Evolutionary conservation across 2,329 filamentous ascomycete species (phyloP).

Genomic region (Graphilbum fragrans): DNA sequence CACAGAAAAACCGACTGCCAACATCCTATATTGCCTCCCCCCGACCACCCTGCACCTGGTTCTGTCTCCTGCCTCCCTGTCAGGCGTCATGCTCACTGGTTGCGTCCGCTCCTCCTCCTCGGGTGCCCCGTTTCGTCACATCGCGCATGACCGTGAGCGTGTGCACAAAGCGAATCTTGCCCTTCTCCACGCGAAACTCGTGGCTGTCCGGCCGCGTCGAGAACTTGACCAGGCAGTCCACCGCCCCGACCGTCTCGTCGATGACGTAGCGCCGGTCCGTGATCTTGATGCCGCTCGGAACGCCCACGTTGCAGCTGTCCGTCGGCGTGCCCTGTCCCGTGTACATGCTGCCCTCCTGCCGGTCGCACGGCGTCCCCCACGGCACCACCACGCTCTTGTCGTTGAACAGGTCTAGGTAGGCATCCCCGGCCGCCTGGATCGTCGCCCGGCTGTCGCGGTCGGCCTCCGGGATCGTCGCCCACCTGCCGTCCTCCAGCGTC

Average conservation of each 20-base stretch:
- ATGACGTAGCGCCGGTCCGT: constrained; percentile 17
- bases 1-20: too few relatives aligned
- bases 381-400: constrained; percentile 12
- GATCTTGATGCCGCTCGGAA: constrained; percentile 11
- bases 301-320: constrained; percentile 13
- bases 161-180: constrained; percentile 20
- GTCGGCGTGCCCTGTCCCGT: constrained; percentile 5
- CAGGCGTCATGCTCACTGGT: too few relatives aligned
- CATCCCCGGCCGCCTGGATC: constrained; percentile 17
- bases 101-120: too few relatives aligned
- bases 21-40: too few relatives aligned
- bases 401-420: constrained; percentile 19
- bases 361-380: constrained; percentile 21
- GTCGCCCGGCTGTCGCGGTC: constrained; percentile 13
- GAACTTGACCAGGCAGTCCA: constrained; percentile 18
- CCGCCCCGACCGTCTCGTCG: constrained; percentile 16
- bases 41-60: too few relatives aligned
- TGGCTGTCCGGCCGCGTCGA: constrained; percentile 20
- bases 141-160: constrained; percentile 15
- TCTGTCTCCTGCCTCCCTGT: too few relatives aligned
- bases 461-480: constrained; percentile 11
- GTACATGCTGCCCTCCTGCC: constrained; percentile 15
- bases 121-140: too few relatives aligned
- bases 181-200: constrained; percentile 20
- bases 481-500: constrained; percentile 19